Conservation (phyloP, 2,329 filamentous ascomycete genomes). For the Cladophialophora immunda region DNA sequence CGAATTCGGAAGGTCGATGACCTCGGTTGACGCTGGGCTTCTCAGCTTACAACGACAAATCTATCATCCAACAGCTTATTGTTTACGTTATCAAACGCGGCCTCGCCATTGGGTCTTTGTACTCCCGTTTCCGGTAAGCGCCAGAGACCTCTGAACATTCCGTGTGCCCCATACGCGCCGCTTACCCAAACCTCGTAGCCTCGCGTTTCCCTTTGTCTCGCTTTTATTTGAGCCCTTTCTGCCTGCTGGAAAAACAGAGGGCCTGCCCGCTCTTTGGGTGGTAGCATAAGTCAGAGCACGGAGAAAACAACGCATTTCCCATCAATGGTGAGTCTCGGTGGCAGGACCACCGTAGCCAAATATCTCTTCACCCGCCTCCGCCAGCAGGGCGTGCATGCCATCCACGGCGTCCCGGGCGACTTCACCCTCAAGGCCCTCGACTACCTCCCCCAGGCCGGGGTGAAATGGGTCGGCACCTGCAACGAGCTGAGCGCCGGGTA, state of each 20-base stretch:
- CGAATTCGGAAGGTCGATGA: neutral
- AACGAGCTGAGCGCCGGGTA: slow-evolving; percentile 74
- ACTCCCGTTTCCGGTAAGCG: neutral
- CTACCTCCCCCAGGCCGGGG: slow-evolving; percentile 61
- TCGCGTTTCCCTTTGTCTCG: neutral
- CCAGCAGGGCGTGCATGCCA: slow-evolving; percentile 57
- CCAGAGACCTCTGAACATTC: neutral
- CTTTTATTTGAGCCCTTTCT: neutral
- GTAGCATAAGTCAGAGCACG: neutral
- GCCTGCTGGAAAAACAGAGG: neutral
- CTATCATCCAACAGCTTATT: neutral
- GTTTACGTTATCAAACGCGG: neutral
- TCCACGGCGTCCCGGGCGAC: slow-evolving; percentile 63
- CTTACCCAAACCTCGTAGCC: neutral
- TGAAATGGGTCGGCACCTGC: slow-evolving; percentile 68
- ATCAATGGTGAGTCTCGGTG: neutral
- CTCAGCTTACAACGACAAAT: neutral
- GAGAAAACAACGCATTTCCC: neutral
- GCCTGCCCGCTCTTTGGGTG: no score
- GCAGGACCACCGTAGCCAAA: slow-evolving; percentile 46
- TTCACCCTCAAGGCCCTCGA: slow-evolving; percentile 58
- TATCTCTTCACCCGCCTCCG: slow-evolving; percentile 61
- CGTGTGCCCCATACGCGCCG: neutral
- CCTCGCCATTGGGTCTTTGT: neutral
- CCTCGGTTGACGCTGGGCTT: neutral